Percentiles rank a stretch among this genome's conserved stretches.
These are phyloP conservation scores for Aspergillus coremiiformis DNA, from an alignment of 495 filamentous ascomycete genomes.

Conservation along the genomic window DNA sequence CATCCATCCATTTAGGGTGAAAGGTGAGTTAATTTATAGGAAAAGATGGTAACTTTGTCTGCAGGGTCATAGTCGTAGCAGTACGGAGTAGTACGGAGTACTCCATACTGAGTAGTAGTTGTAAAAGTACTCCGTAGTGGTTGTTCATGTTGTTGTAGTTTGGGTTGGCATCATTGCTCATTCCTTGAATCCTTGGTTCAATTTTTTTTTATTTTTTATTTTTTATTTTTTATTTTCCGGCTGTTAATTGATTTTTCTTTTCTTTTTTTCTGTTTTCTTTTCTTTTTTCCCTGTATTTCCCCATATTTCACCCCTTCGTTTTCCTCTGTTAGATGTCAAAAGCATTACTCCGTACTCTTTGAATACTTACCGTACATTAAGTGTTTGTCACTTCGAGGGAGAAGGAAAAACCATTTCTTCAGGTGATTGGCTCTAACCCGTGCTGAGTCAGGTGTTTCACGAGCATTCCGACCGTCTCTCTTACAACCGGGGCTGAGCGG, in stretches of 20 bases:
- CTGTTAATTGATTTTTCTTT: conserved; percentile 13
- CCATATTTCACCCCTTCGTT: not conserved
- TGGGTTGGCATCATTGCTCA: not conserved
- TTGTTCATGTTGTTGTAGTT: no score
- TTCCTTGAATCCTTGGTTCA: not conserved
- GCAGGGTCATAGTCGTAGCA: not conserved
- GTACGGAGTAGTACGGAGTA: no score
- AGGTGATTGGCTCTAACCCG: conserved; percentile 8
- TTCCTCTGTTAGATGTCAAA: not conserved
- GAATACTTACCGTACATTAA: no score
- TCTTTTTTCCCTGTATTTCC: not conserved
- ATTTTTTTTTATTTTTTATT: not conserved
- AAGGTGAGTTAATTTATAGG: not conserved
- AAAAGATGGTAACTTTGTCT: not conserved
- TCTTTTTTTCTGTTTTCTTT: conserved; percentile 7
- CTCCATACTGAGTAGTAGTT: no score
- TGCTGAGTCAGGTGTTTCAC: conserved; percentile 17
- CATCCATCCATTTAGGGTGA: not conserved
- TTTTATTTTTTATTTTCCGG: conserved; percentile 2
- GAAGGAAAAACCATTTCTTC: not conserved
- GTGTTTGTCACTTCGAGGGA: no score
- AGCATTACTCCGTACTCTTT: not conserved
- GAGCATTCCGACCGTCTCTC: conserved; percentile 22
- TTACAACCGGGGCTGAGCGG: conserved; percentile 11
- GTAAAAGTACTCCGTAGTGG: no score